Evolutionary conservation across 176 grass and related monocot species (phyloP), one percentile per base, ranked within the genome.

Genomic region (Dendrocalamus sinicus): DNA sequence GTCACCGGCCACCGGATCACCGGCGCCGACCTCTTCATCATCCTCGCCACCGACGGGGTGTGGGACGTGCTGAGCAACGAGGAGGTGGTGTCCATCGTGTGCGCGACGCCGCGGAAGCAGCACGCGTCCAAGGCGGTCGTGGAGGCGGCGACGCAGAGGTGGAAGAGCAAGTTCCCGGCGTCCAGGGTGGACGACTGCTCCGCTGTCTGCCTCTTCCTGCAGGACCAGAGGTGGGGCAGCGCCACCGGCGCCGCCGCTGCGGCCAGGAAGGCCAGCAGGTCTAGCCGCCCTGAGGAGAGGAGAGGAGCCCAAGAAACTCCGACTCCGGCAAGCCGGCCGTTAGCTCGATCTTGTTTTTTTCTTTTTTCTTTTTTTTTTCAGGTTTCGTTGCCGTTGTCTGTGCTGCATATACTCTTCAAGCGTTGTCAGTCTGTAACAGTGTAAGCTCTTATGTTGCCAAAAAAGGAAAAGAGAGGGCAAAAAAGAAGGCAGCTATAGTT

Each of bases 41-140:
- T 99, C 54, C 86, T 99, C 0, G 97, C 97, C 1, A 83, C 83
- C 1, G 97, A 99, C 48, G 97, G 97, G 28, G 97, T 99, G 83
- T 99, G 97, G 97, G 97, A 99, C 83, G 94, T 94, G 81, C 87
- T 99, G 6, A 96, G 87, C 83, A 99, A 99, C 57, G 89, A 99
- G 79, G 86, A 94, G 63, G 97, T 96, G 15, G 94, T 93, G 30
- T 91, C 91, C 20, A 96, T 89, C 53, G 97, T 96, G 24, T 92
- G 84, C 76, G 72, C 89, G 22, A 90, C 90, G 20, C 79, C 83
- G 35, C 41, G 81, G 53, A 91, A 96, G 70, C 83, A 94, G 90
- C 92, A 99, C 59, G 94, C 97, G 44, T 86, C 97, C 13, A 94
- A 89, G 71, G 94, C 86, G 43, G 80, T 99, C 48, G 97, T 92